Conservation (phyloP, 345 rosid species). For the Moricandia arvensis region DNA sequence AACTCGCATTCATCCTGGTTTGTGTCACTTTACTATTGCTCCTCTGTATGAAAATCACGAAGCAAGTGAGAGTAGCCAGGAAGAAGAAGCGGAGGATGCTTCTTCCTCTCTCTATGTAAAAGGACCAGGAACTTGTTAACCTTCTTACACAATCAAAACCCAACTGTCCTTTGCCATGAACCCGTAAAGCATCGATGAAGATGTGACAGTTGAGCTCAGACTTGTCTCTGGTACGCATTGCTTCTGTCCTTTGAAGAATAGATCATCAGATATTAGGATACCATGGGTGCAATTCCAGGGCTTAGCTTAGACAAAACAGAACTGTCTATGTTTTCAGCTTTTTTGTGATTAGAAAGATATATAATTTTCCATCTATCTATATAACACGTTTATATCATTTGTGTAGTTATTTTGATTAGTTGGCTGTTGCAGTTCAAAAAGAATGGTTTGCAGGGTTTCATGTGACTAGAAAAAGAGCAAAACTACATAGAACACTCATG, state of each 20-base stretch:
- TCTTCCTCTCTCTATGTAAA: slow-evolving; percentile 90
- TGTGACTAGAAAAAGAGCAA: slow-evolving; percentile 4
- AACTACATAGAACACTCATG: slow-evolving; percentile 7
- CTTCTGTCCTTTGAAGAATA: slow-evolving; percentile 11
- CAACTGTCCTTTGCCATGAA: background rate
- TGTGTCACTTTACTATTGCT: slow-evolving; percentile 70
- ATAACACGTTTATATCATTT: background rate
- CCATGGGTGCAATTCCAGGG: background rate
- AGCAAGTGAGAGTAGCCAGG: slow-evolving; percentile 79
- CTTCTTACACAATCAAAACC: slow-evolving; percentile 8
- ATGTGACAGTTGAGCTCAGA: slow-evolving; percentile 5
- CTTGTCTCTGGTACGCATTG: background rate
- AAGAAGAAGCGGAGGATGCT: slow-evolving; percentile 97
- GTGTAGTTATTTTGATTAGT: background rate
- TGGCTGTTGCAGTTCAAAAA: background rate
- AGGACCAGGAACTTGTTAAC: slow-evolving; percentile 5
- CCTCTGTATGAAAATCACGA: slow-evolving; percentile 78
- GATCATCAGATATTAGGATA: slow-evolving; percentile 3
- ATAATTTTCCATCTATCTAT: background rate
- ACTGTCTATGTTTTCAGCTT: background rate
- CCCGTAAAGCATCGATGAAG: slow-evolving; percentile 6
- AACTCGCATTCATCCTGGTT: slow-evolving; percentile 68
- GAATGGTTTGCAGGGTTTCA: slow-evolving; percentile 21
- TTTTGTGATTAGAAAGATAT: background rate
- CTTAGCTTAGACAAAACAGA: background rate